Base-by-base conservation (phyloP, 169 alveolate genomes). In the Cryptosporidium tyzzeri region DNA sequence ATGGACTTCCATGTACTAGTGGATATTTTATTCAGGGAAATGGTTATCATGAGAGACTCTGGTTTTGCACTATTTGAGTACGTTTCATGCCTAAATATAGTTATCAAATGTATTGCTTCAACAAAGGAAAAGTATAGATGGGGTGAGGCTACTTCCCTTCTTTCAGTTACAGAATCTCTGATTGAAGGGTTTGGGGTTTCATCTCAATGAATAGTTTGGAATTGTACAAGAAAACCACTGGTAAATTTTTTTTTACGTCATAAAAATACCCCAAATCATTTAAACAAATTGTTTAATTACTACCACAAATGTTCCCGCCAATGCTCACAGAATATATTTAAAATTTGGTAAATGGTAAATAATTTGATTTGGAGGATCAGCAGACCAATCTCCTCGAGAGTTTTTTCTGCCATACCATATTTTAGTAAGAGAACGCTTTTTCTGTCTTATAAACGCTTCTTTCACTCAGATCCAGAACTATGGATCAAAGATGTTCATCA, bases 111-210 rank as follows among this genome's bases (percentile, higher is more conserved):
- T 39, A 80, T 80, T 26, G 53, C 89, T 23, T 80, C 89, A 3
- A 80, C 89, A n/a, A 59, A 59, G 26, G 89, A 80, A 44, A 80
- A 62, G 59, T 80, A 80, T 45, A 26, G 89, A 29, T 80, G 89
- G 89, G 89, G 89, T 5, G 89, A 80, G 33, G 89, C 89, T 7
- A 80, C 89, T 12, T 59, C 89, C 9, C 44, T 80, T 10, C 75
- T 80, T 33, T 80, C 89, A n/a, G 89, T 80, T 10, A 65, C 89
- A 8, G 89, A 80, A 26, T 80, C 89, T 5, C 62, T 80, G 2
- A 80, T 80, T 26, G 89, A 80, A 29, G 89, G 89, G 9, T 80
- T 80, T 48, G 89, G 74, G 23, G 89, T 80, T 21, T 37, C 48
- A 39, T 16, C 89, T 21, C 41, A 29, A 39, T 61, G 37, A 70